phyloP scores from a whole-genome alignment of 306 rosid species.

The Dalbergia cultrata region DNA sequence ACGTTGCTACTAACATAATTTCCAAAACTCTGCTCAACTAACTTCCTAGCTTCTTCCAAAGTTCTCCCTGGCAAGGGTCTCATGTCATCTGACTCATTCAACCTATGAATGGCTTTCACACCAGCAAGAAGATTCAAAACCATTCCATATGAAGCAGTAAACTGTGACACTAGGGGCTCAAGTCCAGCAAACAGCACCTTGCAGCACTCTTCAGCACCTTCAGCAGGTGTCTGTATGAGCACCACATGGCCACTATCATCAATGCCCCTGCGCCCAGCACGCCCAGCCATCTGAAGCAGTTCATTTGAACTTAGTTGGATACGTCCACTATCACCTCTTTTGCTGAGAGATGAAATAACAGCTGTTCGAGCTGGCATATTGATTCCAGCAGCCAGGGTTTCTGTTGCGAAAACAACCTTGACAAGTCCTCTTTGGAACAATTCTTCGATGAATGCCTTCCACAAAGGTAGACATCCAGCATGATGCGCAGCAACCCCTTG shows the following conservation, averaged over 20 bases:
- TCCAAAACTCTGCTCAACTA: conserved; percentile 98
- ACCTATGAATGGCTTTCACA: conserved; percentile 74
- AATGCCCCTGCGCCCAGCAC: conserved; percentile 98
- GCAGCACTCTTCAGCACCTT: conserved; percentile 97
- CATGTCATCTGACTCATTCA: conserved; percentile 63
- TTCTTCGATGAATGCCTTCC: conserved; percentile 96
- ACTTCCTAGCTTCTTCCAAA: conserved; percentile 95
- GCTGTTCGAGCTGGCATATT: conserved; percentile 99
- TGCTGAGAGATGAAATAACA: conserved; percentile 89
- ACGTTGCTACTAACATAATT: conserved; percentile 96
- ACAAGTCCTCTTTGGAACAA: conserved; percentile 94
- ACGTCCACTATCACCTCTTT: conserved; percentile 81
- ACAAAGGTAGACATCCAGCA: conserved; percentile 96
- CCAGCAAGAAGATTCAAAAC: conserved; percentile 95
- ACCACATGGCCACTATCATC: conserved; percentile 90
- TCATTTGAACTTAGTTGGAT: conserved; percentile 78
- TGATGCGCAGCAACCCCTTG: conserved; percentile 98
- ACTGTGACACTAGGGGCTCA: conserved; percentile 95
- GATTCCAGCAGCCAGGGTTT: conserved; percentile 98
- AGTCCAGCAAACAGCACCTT: conserved; percentile 91
- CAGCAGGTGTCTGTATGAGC: conserved; percentile 82
- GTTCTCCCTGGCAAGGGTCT: conserved; percentile 68
- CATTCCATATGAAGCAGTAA: conserved; percentile 98
- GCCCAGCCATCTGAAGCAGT: conserved; percentile 99
- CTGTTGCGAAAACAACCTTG: conserved; percentile 97